Conservation (phyloP, 345 rosid species). For the Bruguiera gymnorhiza region DNA sequence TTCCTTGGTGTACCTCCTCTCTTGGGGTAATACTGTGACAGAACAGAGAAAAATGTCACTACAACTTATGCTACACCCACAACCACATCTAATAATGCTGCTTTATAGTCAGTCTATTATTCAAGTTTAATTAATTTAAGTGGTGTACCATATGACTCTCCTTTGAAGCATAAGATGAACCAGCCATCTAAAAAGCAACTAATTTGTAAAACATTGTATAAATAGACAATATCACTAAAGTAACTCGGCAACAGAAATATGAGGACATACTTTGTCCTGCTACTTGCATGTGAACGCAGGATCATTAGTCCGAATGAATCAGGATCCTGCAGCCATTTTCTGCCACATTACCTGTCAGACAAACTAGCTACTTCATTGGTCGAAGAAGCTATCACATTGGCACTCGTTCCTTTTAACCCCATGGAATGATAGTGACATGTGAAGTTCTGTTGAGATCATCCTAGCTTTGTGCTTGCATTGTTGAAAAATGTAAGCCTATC, state of each 20-base stretch:
- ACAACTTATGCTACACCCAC: too few relatives aligned
- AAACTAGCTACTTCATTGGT: neutral
- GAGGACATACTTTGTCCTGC: neutral
- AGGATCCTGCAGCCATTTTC: neutral
- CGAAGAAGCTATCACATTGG: neutral
- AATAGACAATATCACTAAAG: too few relatives aligned
- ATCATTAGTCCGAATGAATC: neutral
- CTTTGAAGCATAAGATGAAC: neutral
- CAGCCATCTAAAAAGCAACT: too few relatives aligned
- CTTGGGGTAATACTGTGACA: slow-evolving; percentile 53
- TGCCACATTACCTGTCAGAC: neutral
- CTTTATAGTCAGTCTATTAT: neutral
- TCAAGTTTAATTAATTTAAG: too few relatives aligned
- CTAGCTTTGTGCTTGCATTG: neutral
- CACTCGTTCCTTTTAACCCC: neutral
- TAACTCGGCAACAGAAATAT: neutral
- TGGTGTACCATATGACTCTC: too few relatives aligned
- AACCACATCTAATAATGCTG: neutral
- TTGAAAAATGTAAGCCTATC: neutral
- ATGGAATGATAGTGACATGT: neutral
- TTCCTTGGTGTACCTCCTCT: slow-evolving; percentile 58
- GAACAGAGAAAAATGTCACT: slow-evolving; percentile 2
- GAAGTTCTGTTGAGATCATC: too few relatives aligned
- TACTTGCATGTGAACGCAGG: neutral
- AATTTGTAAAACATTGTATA: too few relatives aligned